These are phyloP conservation scores for Fusarium cicatricum DNA, from an alignment of 2,329 filamentous ascomycete species.

Conservation along the genomic window DNA sequence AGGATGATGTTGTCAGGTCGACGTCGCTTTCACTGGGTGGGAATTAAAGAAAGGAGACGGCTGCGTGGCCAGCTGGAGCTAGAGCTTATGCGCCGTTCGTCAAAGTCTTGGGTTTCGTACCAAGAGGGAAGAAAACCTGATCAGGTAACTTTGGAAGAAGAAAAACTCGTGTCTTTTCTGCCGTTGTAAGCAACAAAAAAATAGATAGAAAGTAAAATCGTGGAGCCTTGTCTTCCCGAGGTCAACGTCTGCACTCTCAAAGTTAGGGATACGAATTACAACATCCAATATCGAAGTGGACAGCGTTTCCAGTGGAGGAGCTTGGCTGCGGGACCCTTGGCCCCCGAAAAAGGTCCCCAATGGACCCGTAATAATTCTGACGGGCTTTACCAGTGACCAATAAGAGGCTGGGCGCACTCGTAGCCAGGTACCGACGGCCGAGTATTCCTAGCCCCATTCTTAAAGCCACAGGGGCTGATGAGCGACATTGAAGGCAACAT, in stretches of 20 bases:
- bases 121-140: background rate
- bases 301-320: slow-evolving; percentile 37
- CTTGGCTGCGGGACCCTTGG: slow-evolving; percentile 16
- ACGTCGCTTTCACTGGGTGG: slow-evolving; percentile 22
- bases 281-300: slow-evolving; percentile 28
- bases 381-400: slow-evolving; percentile 13
- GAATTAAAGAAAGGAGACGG: slow-evolving; percentile 38
- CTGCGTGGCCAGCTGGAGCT: slow-evolving; percentile 14
- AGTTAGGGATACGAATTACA: slow-evolving; percentile 21
- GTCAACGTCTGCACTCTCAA: slow-evolving; percentile 17
- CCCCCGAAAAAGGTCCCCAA: slow-evolving; percentile 7
- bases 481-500: too few relatives aligned
- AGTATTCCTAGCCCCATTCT: background rate
- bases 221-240: slow-evolving; percentile 9
- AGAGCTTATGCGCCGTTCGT: slow-evolving; percentile 19
- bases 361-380: background rate
- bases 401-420: background rate
- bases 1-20: slow-evolving; percentile 19
- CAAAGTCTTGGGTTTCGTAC: too few relatives aligned
- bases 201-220: slow-evolving; percentile 11
- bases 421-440: slow-evolving; percentile 6
- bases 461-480: background rate
- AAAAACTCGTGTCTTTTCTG: background rate
- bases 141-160: background rate
- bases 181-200: background rate